Evolutionary conservation across 805 yeast species (phyloP).

Genomic region (Myxozyma udenii): DNA sequence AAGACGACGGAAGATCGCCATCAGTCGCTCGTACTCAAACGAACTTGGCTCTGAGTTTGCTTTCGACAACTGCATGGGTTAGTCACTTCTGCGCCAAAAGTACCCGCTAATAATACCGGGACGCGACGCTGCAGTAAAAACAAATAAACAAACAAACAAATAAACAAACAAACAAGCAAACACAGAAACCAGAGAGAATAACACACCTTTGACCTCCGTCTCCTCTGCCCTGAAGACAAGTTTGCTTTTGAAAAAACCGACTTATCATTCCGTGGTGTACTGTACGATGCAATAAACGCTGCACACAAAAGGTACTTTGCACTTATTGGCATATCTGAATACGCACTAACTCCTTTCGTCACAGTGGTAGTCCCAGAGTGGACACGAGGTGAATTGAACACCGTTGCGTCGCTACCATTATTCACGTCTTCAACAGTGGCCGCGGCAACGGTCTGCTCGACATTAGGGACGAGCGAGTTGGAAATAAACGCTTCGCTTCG

Average conservation of each 20-base stretch:
- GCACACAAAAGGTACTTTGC: constrained; percentile 69
- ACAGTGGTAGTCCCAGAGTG: not conserved
- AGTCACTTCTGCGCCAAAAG: too few relatives aligned
- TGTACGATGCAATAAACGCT: constrained; percentile 77
- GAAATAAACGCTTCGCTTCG: constrained; percentile 19
- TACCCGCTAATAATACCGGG: too few relatives aligned
- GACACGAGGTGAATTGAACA: not conserved
- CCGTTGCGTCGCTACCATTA: not conserved
- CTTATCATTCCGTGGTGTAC: constrained; percentile 66
- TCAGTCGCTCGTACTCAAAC: constrained; percentile 72
- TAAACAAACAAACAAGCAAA: too few relatives aligned
- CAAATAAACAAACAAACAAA: constrained; percentile 29
- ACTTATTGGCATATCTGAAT: constrained; percentile 16
- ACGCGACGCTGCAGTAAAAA: too few relatives aligned
- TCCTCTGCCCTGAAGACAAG: not conserved
- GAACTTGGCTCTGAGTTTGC: constrained; percentile 26
- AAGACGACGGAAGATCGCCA: constrained; percentile 76
- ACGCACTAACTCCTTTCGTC: not conserved
- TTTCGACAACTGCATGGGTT: not conserved
- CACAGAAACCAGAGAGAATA: not conserved
- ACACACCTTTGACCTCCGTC: not conserved
- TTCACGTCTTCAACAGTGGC: not conserved
- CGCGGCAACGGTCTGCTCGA: not conserved
- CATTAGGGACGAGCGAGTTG: constrained; percentile 7
- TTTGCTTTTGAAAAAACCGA: constrained; percentile 61